phyloP scores from a whole-genome alignment of 805 yeast species.

The Sugiyamaella qingdaonensis region DNA sequence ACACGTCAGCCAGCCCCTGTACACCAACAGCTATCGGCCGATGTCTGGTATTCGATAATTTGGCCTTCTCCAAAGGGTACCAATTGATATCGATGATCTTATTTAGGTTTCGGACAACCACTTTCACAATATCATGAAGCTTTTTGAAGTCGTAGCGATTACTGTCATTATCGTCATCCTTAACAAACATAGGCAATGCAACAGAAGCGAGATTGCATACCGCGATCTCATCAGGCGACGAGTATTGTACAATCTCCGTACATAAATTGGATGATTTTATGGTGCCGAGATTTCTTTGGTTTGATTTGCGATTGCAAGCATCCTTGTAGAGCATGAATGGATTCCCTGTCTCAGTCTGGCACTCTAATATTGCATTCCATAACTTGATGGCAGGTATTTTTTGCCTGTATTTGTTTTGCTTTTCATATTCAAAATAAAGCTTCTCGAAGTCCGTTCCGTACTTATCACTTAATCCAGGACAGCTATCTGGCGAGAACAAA shows the following conservation, averaged over 20 bases:
- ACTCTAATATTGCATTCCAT: conserved; percentile 79
- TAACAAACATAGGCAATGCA: conserved; percentile 75
- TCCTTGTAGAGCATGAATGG: conserved; percentile 95
- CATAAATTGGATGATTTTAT: conserved; percentile 91
- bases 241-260: conserved; percentile 86
- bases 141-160: conserved; percentile 57
- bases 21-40: conserved; percentile 93
- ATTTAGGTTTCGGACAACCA: conserved; percentile 70
- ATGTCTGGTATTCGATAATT: conserved; percentile 63
- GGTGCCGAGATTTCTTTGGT: conserved; percentile 83
- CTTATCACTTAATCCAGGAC: conserved; percentile 74
- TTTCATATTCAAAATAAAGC: conserved; percentile 66
- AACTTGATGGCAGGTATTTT: conserved; percentile 76
- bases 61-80: conserved; percentile 76
- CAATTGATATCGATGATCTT: conserved; percentile 73
- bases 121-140: conserved; percentile 69
- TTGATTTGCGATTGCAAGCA: conserved; percentile 80
- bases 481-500: conserved; percentile 77
- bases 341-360: conserved; percentile 92
- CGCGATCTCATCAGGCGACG: conserved; percentile 82
- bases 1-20: conserved; percentile 89
- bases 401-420: conserved; percentile 52
- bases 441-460: conserved; percentile 75
- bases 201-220: conserved; percentile 93
- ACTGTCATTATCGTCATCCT: conserved; percentile 25